phyloP scores from a whole-genome alignment of 192 early-diverging fungal genomes.

The Neocallimastix lanati region DNA sequence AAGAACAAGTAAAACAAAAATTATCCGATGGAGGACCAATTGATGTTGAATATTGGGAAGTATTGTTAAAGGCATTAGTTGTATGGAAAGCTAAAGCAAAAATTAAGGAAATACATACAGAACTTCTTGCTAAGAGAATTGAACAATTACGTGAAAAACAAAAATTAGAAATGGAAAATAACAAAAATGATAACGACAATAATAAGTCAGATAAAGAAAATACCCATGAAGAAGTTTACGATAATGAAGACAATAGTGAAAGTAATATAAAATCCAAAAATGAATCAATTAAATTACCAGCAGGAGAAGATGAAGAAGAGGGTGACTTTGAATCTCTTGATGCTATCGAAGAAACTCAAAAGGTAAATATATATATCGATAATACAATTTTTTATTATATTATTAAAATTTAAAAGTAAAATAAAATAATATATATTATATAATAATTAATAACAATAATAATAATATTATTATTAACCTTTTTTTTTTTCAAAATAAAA shows the following conservation, averaged over 20 bases:
- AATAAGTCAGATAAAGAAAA: conserved; percentile 9
- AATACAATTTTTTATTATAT: no score
- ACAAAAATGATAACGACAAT: conserved; percentile 24
- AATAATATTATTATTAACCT: no score
- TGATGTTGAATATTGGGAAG: conserved; percentile 94
- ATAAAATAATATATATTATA: no score
- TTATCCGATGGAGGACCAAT: conserved; percentile 38
- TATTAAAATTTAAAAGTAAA: no score
- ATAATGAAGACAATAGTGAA: conserved; percentile 20
- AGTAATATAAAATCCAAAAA: not conserved
- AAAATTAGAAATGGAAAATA: conserved; percentile 17
- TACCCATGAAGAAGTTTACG: conserved; percentile 14
- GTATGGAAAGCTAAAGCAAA: conserved; percentile 72
- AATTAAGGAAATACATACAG: conserved; percentile 59
- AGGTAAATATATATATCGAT: conserved; percentile 10
- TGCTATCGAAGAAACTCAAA: conserved; percentile 40
- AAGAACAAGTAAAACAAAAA: conserved; percentile 56
- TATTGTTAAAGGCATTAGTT: conserved; percentile 46
- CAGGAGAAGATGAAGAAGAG: conserved; percentile 22
- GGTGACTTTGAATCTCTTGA: conserved; percentile 17
- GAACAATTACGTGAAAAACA: conserved; percentile 47
- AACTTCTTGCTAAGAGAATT: conserved; percentile 50
- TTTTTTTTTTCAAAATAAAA: no score
- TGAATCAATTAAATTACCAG: conserved; percentile 49
- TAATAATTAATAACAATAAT: no score